Evolutionary conservation across 2,329 filamentous ascomycete species (phyloP).

Genomic region (Epichloe bromicola): DNA sequence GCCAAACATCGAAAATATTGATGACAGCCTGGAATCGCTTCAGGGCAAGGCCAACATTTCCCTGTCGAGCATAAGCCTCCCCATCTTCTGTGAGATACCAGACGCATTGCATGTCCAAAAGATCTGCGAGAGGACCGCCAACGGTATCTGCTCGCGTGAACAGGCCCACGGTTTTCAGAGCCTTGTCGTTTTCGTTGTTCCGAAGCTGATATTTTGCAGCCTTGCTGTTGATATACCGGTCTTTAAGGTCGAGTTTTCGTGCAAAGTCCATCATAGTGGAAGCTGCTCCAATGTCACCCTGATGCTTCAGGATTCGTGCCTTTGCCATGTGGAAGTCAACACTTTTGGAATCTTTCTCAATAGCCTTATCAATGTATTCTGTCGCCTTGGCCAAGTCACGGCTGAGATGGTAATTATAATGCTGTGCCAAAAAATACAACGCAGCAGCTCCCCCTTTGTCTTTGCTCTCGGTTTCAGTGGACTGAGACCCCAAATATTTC

Average conservation of each 20-base stretch:
- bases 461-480: constrained; percentile 33
- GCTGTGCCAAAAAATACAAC: constrained; percentile 89
- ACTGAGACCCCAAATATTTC: constrained; percentile 54
- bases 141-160: constrained; percentile 87
- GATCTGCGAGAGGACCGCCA: constrained; percentile 76
- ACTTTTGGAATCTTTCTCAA: constrained; percentile 64
- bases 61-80: constrained; percentile 72
- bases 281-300: constrained; percentile 66
- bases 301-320: constrained; percentile 87
- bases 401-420: constrained; percentile 87
- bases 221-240: constrained; percentile 97
- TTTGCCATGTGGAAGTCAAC: constrained; percentile 94
- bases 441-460: constrained; percentile 61
- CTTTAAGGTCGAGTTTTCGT: constrained; percentile 71
- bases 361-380: constrained; percentile 71
- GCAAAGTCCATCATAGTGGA: constrained; percentile 82
- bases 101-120: constrained; percentile 96
- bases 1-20: constrained; percentile 93
- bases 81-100: constrained; percentile 96
- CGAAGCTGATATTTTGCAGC: constrained; percentile 92
- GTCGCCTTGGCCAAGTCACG: constrained; percentile 72
- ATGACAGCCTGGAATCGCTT: constrained; percentile 84
- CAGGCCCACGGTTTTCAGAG: constrained; percentile 76
- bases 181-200: constrained; percentile 79
- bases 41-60: constrained; percentile 71